Evolutionary conservation across 225 moss, liverwort and hornwort species (phyloP).

Genomic region (Bryoerythrophyllum caledonicum): DNA sequence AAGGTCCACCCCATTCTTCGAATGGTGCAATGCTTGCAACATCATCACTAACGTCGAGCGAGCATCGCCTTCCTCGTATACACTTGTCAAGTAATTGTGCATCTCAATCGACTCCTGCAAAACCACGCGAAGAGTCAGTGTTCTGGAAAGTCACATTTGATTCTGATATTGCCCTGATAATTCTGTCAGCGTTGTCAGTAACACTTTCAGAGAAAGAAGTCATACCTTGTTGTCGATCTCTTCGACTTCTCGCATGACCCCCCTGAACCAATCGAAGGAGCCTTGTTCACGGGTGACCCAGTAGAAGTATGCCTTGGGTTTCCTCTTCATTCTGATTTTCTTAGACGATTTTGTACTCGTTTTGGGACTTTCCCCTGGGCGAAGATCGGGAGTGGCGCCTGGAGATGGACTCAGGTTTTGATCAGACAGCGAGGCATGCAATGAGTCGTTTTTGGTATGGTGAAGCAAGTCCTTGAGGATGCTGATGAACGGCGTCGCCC

Average conservation of each 20-base stretch:
- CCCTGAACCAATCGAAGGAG: constrained; percentile 97
- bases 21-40: constrained; percentile 95
- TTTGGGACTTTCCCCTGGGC: constrained; percentile 34
- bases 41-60: constrained; percentile 94
- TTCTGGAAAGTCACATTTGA: neutral
- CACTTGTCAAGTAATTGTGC: constrained; percentile 98
- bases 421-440: neutral
- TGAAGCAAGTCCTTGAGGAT: constrained; percentile 92
- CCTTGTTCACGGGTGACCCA: constrained; percentile 99
- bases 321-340: constrained; percentile 45
- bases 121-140: neutral
- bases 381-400: constrained; percentile 11
- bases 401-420: constrained; percentile 18
- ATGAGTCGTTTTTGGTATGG: constrained; percentile 35
- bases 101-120: constrained; percentile 89
- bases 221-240: constrained; percentile 76
- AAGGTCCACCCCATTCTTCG: constrained; percentile 92
- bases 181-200: neutral
- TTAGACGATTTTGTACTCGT: constrained; percentile 32
- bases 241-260: constrained; percentile 93
- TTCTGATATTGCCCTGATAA: neutral
- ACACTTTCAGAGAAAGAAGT: neutral
- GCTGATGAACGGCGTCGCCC: constrained; percentile 97
- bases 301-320: constrained; percentile 88
- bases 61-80: constrained; percentile 98